A percentile compares a stretch with the other conserved stretches of the same genome.
phyloP scores from a whole-genome alignment of 441 rosid genomes.

The Breynia disticha region DNA sequence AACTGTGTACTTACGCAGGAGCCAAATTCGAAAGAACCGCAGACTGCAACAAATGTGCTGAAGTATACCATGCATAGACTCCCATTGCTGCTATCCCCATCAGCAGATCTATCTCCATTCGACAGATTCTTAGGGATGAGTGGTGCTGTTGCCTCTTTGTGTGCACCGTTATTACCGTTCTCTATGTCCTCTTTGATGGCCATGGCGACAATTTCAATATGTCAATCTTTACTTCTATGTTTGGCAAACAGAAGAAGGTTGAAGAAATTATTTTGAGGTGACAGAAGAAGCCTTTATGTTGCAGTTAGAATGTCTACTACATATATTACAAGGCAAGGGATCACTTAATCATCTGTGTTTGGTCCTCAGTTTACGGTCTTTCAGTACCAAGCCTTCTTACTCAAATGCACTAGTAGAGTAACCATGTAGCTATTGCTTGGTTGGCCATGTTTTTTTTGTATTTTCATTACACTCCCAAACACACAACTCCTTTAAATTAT shows the following conservation, averaged over 20 bases:
- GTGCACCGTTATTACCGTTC: constrained; percentile 3
- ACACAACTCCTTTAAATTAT: too few species aligned
- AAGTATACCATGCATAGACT: constrained; percentile 66
- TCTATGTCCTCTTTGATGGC: constrained; percentile 30
- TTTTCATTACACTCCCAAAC: too few species aligned
- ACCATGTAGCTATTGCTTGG: too few species aligned
- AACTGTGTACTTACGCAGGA: constrained; percentile 52
- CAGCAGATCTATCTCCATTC: constrained; percentile 15
- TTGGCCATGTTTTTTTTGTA: too few species aligned
- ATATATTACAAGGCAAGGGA: neutral
- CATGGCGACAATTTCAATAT: constrained; percentile 22
- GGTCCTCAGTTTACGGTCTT: neutral
- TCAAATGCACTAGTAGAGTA: neutral
- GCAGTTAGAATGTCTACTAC: neutral
- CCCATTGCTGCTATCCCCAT: constrained; percentile 21
- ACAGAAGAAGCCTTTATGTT: constrained; percentile 4
- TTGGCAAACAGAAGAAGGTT: constrained; percentile 13
- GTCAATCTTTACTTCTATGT: neutral
- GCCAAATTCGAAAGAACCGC: constrained; percentile 85
- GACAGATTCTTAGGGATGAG: constrained; percentile 25
- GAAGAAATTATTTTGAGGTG: constrained; percentile 9
- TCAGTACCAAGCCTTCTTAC: neutral
- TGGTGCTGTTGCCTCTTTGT: constrained; percentile 27
- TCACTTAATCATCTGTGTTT: neutral
- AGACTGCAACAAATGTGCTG: constrained; percentile 73